These are phyloP conservation scores for Diphasiastrum complanatum DNA, from an alignment of 83 land plant genomes.

Conservation along the genomic window DNA sequence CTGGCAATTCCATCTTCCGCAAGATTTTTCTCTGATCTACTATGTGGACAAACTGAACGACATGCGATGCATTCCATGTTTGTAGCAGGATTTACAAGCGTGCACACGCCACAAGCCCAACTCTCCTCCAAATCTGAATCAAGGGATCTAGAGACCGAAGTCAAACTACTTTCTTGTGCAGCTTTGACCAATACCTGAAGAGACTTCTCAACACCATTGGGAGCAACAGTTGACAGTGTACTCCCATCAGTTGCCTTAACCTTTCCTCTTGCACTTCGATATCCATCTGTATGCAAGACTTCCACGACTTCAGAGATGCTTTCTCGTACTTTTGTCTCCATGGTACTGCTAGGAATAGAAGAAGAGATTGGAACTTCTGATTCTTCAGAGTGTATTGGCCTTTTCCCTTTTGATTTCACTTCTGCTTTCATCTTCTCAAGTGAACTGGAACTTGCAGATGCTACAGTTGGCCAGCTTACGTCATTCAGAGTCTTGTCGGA, in stretches of 20 bases:
- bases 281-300: conserved; percentile 71
- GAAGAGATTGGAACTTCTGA: neutral
- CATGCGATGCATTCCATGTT: neutral
- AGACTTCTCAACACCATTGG: neutral
- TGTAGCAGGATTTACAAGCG: neutral
- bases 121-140: neutral
- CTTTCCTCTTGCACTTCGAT: conserved; percentile 54
- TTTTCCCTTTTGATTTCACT: conserved; percentile 2
- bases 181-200: conserved; percentile 27
- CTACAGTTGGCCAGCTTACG: conserved; percentile 13
- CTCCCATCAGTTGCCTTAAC: conserved; percentile 4
- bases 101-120: conserved; percentile 25
- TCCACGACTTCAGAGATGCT: conserved; percentile 37
- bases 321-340: neutral
- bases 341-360: neutral
- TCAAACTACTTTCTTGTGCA: neutral
- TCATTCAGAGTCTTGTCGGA: neutral
- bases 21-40: conserved; percentile 9
- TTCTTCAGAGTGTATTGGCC: conserved; percentile 14
- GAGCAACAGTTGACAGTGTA: neutral
- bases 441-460: conserved; percentile 34
- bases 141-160: neutral
- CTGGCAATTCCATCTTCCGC: conserved; percentile 32
- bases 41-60: neutral
- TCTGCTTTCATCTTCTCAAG: conserved; percentile 12